Conservation (phyloP, 1,139 yeast genomes). For the Insectozyma bohioensis region DNA sequence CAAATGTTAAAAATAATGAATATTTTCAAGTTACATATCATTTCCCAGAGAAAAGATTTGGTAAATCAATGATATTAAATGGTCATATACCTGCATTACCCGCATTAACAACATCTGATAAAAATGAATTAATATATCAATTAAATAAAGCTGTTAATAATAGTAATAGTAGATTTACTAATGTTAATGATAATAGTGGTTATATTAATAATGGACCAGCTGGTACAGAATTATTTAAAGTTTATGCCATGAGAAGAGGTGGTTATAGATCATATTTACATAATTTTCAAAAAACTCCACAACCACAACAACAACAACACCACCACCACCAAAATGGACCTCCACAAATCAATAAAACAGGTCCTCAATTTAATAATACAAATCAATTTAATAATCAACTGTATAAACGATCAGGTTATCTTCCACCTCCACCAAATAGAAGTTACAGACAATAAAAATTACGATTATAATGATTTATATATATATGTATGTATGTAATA, state of each 20-base stretch:
- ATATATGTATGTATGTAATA: constrained; percentile 1
- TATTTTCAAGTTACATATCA: constrained; percentile 59
- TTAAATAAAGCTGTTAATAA: constrained; percentile 9
- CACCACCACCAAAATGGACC: constrained; percentile 2
- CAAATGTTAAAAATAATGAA: constrained; percentile 55
- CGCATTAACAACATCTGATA: constrained; percentile 68
- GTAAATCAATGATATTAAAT: constrained; percentile 81
- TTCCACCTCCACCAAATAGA: constrained; percentile 14
- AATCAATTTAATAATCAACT: background rate
- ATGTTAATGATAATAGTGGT: constrained; percentile 39
- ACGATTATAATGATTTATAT: constrained; percentile 1
- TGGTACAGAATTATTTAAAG: constrained; percentile 33
- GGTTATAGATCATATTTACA: constrained; percentile 39
- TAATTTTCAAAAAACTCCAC: constrained; percentile 3
- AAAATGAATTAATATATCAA: constrained; percentile 53
- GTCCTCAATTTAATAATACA: constrained; percentile 10
- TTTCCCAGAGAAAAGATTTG: constrained; percentile 51
- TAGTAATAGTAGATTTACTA: constrained; percentile 32
- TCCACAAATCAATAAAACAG: constrained; percentile 5
- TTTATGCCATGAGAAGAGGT: constrained; percentile 40
- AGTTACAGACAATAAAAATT: constrained; percentile 19
- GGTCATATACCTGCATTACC: constrained; percentile 69
- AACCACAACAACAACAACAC: constrained; percentile 4
- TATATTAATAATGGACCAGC: constrained; percentile 45
- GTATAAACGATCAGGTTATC: constrained; percentile 13